Percentiles rank a stretch among this genome's conserved stretches.
These are phyloP conservation scores for Inga laurina DNA, from an alignment of 306 rosid genomes.

Conservation along the genomic window DNA sequence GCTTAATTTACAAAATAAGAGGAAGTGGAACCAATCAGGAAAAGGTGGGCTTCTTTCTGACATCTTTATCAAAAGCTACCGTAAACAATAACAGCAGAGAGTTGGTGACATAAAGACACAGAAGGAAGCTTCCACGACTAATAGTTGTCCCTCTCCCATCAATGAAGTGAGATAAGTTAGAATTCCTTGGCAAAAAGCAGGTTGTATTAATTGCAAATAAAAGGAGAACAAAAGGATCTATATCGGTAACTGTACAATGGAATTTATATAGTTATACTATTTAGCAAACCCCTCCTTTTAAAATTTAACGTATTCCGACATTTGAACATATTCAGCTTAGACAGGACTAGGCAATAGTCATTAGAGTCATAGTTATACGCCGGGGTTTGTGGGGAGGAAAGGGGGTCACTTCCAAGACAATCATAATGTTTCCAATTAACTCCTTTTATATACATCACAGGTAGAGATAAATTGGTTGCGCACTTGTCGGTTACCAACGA, in stretches of 20 bases:
- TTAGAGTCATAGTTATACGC: no score
- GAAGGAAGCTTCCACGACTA: slow-evolving; percentile 21
- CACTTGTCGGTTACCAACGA: background rate
- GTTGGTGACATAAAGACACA: slow-evolving; percentile 5
- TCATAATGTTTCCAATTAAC: background rate
- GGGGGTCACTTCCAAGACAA: background rate
- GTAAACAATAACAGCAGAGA: background rate
- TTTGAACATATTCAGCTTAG: no score
- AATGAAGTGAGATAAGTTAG: no score
- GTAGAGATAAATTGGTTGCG: background rate
- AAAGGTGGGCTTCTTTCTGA: background rate
- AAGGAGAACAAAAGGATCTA: background rate
- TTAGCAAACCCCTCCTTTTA: no score
- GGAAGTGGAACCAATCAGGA: background rate
- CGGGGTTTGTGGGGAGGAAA: no score
- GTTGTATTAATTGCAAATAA: background rate
- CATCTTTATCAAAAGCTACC: slow-evolving; percentile 10
- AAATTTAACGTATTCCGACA: no score
- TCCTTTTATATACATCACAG: background rate
- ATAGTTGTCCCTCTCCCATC: background rate
- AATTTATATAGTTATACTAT: no score
- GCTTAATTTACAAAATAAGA: background rate
- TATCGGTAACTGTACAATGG: background rate
- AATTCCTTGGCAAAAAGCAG: background rate
- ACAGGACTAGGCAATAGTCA: no score